Conservation (phyloP, 257 asterid species). For the Ilex aquifolium region DNA sequence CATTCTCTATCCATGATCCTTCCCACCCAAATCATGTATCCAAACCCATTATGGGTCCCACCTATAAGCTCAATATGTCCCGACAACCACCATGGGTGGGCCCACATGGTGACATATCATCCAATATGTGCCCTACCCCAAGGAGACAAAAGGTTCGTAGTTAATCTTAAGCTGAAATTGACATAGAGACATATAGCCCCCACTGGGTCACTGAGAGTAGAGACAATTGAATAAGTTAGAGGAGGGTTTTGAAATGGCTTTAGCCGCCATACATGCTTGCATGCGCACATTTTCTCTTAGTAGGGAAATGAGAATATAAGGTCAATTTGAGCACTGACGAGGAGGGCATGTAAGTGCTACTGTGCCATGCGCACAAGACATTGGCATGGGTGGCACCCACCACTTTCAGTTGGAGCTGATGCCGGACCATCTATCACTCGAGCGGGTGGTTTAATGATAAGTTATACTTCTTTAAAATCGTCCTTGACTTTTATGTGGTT, state of each 20-base stretch:
- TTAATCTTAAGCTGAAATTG: conserved; percentile 25
- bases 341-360: neutral
- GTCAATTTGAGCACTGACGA: neutral
- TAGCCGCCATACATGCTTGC: conserved; percentile 15
- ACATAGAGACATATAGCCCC: conserved; percentile 53
- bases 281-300: conserved; percentile 5
- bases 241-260: conserved; percentile 37
- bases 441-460: no score
- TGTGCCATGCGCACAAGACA: conserved; percentile 1
- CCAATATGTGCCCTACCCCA: conserved; percentile 35
- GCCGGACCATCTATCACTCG: no score
- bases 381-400: no score
- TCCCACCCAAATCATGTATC: no score
- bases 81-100: conserved; percentile 23
- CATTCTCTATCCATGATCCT: no score
- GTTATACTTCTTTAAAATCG: no score
- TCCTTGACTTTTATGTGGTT: no score
- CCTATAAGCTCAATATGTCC: neutral
- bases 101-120: conserved; percentile 38
- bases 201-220: conserved; percentile 34
- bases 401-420: no score
- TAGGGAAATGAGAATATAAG: no score
- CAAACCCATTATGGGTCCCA: no score
- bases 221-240: conserved; percentile 27
- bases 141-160: conserved; percentile 39